These are phyloP conservation scores for Xylaria nigripes DNA, from an alignment of 495 filamentous ascomycete species.

Conservation along the genomic window DNA sequence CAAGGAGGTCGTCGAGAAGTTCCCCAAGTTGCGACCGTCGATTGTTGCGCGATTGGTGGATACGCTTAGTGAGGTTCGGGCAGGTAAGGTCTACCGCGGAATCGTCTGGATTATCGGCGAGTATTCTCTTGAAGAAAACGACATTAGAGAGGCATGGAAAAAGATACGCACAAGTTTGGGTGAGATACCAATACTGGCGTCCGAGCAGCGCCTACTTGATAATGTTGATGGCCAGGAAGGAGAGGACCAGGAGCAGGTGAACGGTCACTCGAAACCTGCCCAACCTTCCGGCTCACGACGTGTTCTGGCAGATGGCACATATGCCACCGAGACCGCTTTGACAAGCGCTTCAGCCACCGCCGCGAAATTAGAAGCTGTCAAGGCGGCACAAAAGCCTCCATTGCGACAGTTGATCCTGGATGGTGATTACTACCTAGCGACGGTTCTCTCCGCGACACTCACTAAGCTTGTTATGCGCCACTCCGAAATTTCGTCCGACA, in stretches of 20 bases:
- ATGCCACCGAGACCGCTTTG: constrained; percentile 91
- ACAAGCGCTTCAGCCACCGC: constrained; percentile 85
- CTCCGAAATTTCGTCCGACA: constrained; percentile 83
- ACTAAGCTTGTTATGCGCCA: constrained; percentile 99
- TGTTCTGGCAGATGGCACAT: constrained; percentile 93
- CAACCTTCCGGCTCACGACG: constrained; percentile 78
- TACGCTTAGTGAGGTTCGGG: constrained; percentile 86
- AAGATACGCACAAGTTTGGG: constrained; percentile 87
- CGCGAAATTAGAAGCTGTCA: constrained; percentile 91
- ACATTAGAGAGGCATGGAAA: constrained; percentile 97
- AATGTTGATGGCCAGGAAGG: constrained; percentile 47
- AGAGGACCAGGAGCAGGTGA: constrained; percentile 62
- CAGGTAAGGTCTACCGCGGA: constrained; percentile 94
- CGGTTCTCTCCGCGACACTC: constrained; percentile 87
- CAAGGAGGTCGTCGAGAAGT: constrained; percentile 98
- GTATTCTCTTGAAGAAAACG: constrained; percentile 85
- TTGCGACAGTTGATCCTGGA: constrained; percentile 92
- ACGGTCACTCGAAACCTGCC: constrained; percentile 67
- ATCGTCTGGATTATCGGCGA: constrained; percentile 98
- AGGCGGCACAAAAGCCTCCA: constrained; percentile 93
- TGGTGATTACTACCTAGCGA: constrained; percentile 94
- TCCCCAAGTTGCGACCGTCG: constrained; percentile 76
- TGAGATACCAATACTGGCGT: constrained; percentile 94
- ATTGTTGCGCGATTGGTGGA: constrained; percentile 85
- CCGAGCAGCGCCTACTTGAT: constrained; percentile 86